A percentile compares a stretch with the other conserved stretches of the same genome.
These are phyloP conservation scores for Spencermartinsiella ligniputridi DNA, from an alignment of 1,139 yeast genomes.

Conservation along the genomic window DNA sequence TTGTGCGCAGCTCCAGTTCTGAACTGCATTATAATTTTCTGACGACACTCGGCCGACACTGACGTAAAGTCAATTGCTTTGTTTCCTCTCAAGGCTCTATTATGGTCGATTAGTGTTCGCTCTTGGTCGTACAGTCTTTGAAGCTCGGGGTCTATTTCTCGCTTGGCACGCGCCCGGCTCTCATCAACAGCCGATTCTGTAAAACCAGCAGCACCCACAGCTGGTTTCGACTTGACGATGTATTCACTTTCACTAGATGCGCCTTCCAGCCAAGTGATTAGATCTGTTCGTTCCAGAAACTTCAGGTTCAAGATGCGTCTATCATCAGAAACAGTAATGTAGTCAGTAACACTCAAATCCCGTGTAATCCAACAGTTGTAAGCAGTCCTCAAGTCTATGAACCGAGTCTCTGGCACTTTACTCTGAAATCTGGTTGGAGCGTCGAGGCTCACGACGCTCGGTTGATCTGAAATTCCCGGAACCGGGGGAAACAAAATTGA, in stretches of 20 bases:
- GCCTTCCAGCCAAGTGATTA: conserved; percentile 77
- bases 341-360: conserved; percentile 76
- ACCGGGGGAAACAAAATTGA: conserved; percentile 20
- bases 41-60: conserved; percentile 67
- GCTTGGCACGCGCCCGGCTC: conserved; percentile 6
- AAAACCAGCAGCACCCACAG: conserved; percentile 12
- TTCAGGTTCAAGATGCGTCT: conserved; percentile 66
- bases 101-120: conserved; percentile 69
- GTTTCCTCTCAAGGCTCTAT: conserved; percentile 72
- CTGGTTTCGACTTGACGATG: conserved; percentile 17
- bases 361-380: conserved; percentile 78
- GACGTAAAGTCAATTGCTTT: conserved; percentile 65
- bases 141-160: conserved; percentile 51
- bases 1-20: conserved; percentile 10
- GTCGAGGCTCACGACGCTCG: conserved; percentile 34
- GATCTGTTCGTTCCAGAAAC: conserved; percentile 81
- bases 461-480: conserved; percentile 21
- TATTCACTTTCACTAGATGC: conserved; percentile 35
- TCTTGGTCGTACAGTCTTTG: conserved; percentile 55
- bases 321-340: conserved; percentile 67
- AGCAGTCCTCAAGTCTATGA: conserved; percentile 55
- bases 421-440: conserved; percentile 53
- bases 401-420: conserved; percentile 37
- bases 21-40: conserved; percentile 44
- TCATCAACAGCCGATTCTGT: conserved; percentile 6